These are phyloP conservation scores for Cenchrus americanus DNA, from an alignment of 176 grass and related monocot species.

Conservation along the genomic window DNA sequence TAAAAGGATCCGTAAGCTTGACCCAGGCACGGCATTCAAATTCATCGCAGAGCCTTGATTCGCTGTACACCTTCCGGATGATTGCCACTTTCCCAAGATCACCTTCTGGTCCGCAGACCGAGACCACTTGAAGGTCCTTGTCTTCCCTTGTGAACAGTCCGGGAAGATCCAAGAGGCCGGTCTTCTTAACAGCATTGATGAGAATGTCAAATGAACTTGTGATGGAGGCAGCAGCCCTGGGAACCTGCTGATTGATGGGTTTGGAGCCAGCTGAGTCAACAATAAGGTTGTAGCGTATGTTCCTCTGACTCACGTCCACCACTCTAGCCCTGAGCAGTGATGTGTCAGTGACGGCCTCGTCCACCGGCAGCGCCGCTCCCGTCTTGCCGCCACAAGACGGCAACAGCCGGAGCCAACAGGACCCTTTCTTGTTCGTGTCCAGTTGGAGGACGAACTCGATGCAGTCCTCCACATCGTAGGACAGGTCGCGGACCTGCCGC, in stretches of 20 bases:
- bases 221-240: too few species aligned
- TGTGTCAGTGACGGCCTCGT: background rate
- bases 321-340: background rate
- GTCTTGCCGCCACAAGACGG: too few species aligned
- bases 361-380: background rate
- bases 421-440: background rate
- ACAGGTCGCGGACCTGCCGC: background rate
- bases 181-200: too few species aligned
- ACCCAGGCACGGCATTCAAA: background rate
- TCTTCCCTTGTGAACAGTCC: background rate
- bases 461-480: background rate
- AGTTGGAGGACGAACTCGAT: background rate
- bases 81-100: background rate
- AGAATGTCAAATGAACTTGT: too few species aligned
- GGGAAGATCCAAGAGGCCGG: background rate
- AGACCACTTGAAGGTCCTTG: background rate
- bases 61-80: background rate
- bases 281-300: background rate
- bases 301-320: background rate
- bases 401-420: background rate
- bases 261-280: background rate
- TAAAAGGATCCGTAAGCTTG: background rate
- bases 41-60: background rate
- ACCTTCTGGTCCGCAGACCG: background rate
- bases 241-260: too few species aligned